Base-by-base conservation (phyloP, 495 filamentous ascomycete species). In the Trichoderma orchidacearum region DNA sequence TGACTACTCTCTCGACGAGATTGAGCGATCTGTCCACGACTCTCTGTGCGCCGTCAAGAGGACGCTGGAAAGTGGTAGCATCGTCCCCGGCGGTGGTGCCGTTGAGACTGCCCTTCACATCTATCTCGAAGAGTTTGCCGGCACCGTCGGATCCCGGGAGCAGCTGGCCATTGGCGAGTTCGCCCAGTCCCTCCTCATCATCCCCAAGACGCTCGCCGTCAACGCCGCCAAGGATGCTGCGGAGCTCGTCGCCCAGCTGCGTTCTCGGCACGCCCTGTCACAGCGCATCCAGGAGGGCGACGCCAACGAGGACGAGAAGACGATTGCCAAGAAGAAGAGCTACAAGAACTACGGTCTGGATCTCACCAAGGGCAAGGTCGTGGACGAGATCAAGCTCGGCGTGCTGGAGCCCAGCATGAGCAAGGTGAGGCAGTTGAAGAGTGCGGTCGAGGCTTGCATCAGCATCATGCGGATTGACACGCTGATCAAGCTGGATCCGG, bases 401-500 rank as follows among this genome's bases (percentile, higher is more conserved):
- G 91, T 97, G 66, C 66, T 97, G 68, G 93, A 99, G 75, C 93
- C 93, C 29, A 92, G 86, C 71, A 92, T 99, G 80, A 96, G 92
- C 79, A 99, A 99, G 80, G 80, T 99, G 63, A 86, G 89, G 75
- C 92, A 96, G 77, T 75, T 99, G 63, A 99, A 99, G 85, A 90
- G 86, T 76, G 94, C 94, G 53, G 93, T 97, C 54, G 93, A 99
- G 76, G 93, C 93, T 58, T 97, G 94, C 71, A 96, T 99, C 72
- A 85, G 90, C 65, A 96, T 99, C 68, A 96, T 99, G 94, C 83
- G 93, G 64, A 99, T 99, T 66, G 93, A 99, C 76, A 99, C 93
- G 59, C 80, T 99, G 74, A 97, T 99, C 71, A 95, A 95, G 76
- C 73, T 99, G 72, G 93, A 99, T 80, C 90, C 89, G 55, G 90